Evolutionary conservation across 345 rosid species (phyloP).

Genomic region (Dovyalis caffra): DNA sequence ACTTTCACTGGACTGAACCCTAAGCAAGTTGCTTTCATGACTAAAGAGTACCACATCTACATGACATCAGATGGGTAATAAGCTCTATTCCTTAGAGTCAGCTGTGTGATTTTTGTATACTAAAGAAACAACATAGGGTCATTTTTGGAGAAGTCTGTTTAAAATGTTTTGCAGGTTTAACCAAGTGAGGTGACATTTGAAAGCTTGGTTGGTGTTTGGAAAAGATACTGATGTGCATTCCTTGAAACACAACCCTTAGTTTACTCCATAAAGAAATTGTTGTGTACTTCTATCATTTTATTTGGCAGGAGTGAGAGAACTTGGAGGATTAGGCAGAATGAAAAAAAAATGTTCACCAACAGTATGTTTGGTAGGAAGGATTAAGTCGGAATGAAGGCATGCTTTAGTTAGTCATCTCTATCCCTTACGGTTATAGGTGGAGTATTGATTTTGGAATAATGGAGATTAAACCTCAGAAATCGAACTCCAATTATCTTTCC

Average conservation of each 20-base stretch:
- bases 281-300: not conserved
- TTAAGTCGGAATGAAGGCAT: not conserved
- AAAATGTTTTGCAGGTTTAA: not conserved
- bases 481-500: not conserved
- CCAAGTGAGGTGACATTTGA: not conserved
- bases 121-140: not conserved
- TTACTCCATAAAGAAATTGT: not conserved
- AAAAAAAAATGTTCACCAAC: too few species aligned
- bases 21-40: constrained; percentile 46
- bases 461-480: not conserved
- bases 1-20: constrained; percentile 47
- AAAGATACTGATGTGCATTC: not conserved
- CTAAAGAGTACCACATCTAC: constrained; percentile 52
- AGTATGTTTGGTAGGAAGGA: not conserved
- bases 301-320: not conserved
- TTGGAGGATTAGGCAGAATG: not conserved
- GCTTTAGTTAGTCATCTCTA: not conserved
- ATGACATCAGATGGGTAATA: constrained; percentile 57
- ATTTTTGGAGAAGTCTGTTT: not conserved
- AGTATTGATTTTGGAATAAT: not conserved
- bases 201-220: not conserved
- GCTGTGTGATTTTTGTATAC: not conserved
- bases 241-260: not conserved
- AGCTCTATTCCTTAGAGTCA: not conserved
- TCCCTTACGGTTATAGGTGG: not conserved